Percentiles rank a stretch among this genome's conserved stretches.
Evolutionary conservation across 2,329 filamentous ascomycete species (phyloP).

Genomic region (Botrytis pseudocinerea): DNA sequence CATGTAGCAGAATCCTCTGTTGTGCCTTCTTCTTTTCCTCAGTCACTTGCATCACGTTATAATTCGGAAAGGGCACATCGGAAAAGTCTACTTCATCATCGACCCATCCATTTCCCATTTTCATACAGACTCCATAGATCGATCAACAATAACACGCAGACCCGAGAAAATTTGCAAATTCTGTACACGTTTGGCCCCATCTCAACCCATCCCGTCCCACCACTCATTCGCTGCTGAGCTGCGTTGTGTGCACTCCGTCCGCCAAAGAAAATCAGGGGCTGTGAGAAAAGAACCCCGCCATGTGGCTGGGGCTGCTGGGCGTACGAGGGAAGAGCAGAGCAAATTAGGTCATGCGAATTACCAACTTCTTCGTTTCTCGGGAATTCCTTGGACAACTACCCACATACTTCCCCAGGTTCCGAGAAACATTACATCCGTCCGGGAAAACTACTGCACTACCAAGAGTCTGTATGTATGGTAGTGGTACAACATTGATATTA

Average conservation of each 20-base stretch:
- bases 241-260: too few relatives aligned
- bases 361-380: background rate
- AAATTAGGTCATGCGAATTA: background rate
- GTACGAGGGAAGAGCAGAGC: background rate
- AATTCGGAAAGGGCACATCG: background rate
- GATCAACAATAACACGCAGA: background rate
- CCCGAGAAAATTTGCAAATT: constrained; percentile 4
- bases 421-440: background rate
- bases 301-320: background rate
- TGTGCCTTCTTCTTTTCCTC: background rate
- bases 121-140: background rate
- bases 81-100: background rate
- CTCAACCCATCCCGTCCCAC: background rate
- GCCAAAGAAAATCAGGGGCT: background rate
- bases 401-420: background rate
- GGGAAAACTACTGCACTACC: background rate
- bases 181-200: background rate
- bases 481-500: background rate
- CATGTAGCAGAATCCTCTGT: background rate
- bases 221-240: background rate
- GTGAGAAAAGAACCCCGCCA: background rate
- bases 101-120: background rate
- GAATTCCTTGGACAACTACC: background rate
- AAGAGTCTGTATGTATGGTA: background rate
- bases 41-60: too few relatives aligned